These are phyloP conservation scores for Daldinia eschscholtzii DNA, from an alignment of 2,329 filamentous ascomycete species.

Conservation along the genomic window DNA sequence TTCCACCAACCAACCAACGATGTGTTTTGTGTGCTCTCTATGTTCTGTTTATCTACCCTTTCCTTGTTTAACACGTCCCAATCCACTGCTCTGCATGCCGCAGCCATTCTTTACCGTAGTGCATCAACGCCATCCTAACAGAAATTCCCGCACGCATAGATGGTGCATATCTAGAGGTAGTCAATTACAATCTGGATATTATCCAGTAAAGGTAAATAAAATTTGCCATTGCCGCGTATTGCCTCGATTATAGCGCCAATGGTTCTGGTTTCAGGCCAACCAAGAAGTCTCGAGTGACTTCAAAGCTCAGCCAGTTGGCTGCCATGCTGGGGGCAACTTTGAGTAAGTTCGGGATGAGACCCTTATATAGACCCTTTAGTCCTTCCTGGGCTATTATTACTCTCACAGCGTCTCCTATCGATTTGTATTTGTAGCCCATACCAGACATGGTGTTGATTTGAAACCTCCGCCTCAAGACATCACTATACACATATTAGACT, in stretches of 20 bases:
- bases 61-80: constrained; percentile 28
- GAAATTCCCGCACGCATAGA: constrained; percentile 15
- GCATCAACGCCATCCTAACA: constrained; percentile 24
- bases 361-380: constrained; percentile 89
- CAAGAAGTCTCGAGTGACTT: constrained; percentile 90
- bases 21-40: constrained; percentile 30
- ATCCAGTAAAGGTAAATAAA: constrained; percentile 24
- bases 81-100: constrained; percentile 7
- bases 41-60: constrained; percentile 41
- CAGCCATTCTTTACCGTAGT: constrained; percentile 16
- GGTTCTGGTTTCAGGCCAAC: constrained; percentile 68
- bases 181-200: constrained; percentile 26
- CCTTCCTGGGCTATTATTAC: constrained; percentile 89
- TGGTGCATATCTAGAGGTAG: constrained; percentile 33
- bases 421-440: constrained; percentile 96
- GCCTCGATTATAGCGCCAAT: constrained; percentile 42
- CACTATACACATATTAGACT: constrained; percentile 64
- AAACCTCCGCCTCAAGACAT: constrained; percentile 92
- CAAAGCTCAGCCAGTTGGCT: constrained; percentile 97
- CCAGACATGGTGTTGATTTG: constrained; percentile 99
- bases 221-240: constrained; percentile 18
- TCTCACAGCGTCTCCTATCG: constrained; percentile 83
- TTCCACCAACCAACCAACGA: constrained; percentile 14
- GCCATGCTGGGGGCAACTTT: constrained; percentile 99
- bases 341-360: constrained; percentile 92